phyloP scores from a whole-genome alignment of 495 filamentous ascomycete species.

The Entonaema liquescens region DNA sequence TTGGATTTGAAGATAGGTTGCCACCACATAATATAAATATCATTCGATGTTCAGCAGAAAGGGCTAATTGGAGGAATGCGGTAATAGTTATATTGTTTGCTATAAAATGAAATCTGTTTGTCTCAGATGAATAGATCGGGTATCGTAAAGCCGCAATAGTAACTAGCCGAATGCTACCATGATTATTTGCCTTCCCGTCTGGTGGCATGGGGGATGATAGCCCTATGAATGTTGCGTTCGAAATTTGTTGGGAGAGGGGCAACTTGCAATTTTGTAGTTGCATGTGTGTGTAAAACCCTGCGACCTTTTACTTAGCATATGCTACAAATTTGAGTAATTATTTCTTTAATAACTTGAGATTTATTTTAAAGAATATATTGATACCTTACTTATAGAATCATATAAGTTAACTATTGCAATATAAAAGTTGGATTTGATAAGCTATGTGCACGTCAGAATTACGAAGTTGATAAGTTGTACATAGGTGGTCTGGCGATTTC shows the following conservation, averaged over 20 bases:
- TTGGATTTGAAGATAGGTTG: too few relatives aligned
- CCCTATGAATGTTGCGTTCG: not conserved
- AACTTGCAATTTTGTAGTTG: conserved; percentile 5
- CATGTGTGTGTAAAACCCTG: not conserved
- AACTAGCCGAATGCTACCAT: not conserved
- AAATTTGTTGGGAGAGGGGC: conserved; percentile 36
- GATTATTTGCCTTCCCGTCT: not conserved
- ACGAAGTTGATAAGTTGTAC: not conserved
- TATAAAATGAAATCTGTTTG: not conserved
- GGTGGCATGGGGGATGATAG: not conserved
- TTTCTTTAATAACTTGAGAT: too few relatives aligned
- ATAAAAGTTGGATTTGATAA: too few relatives aligned
- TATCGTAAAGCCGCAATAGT: not conserved
- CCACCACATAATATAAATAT: not conserved
- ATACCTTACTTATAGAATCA: too few relatives aligned
- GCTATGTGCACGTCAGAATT: not conserved
- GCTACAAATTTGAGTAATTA: not conserved
- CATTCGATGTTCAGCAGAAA: not conserved
- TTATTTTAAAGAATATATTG: too few relatives aligned
- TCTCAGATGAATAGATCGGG: not conserved
- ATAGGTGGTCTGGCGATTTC: not conserved
- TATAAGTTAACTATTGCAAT: too few relatives aligned
- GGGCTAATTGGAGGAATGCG: not conserved
- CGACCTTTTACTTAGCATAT: not conserved
- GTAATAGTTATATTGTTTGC: not conserved